These are phyloP conservation scores for Aspergillus viridinutans DNA, from an alignment of 2,329 filamentous ascomycete genomes.

Conservation along the genomic window DNA sequence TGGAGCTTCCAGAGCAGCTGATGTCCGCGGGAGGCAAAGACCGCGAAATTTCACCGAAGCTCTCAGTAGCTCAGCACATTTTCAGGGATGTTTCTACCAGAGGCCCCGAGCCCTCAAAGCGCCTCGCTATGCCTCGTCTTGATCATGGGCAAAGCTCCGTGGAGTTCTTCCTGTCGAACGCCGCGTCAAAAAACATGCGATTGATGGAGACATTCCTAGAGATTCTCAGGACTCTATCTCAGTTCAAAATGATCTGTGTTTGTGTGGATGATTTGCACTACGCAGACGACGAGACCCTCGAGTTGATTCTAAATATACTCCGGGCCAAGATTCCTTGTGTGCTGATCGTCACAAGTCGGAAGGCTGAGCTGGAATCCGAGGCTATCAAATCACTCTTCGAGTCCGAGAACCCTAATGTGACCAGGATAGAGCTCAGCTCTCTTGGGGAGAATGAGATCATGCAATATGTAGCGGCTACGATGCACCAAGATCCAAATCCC, in stretches of 20 bases:
- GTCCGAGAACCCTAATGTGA: slow-evolving; percentile 55
- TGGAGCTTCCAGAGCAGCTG: slow-evolving; percentile 66
- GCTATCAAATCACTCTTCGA: slow-evolving; percentile 39
- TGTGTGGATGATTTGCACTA: slow-evolving; percentile 87
- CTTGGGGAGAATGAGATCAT: slow-evolving; percentile 76
- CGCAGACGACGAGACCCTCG: slow-evolving; percentile 80
- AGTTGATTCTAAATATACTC: slow-evolving; percentile 77
- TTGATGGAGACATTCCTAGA: slow-evolving; percentile 87
- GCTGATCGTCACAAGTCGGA: slow-evolving; percentile 71
- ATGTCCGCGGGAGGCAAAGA: slow-evolving; percentile 38
- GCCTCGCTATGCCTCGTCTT: slow-evolving; percentile 29
- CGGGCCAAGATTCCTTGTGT: slow-evolving; percentile 74
- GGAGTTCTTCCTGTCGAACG: slow-evolving; percentile 39
- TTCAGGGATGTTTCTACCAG: slow-evolving; percentile 28
- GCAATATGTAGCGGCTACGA: slow-evolving; percentile 74
- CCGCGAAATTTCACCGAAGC: slow-evolving; percentile 28
- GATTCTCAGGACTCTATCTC: slow-evolving; percentile 73
- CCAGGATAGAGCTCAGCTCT: slow-evolving; percentile 66
- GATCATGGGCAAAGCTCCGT: slow-evolving; percentile 33
- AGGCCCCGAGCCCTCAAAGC: slow-evolving; percentile 25
- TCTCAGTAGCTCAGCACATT: slow-evolving; percentile 25
- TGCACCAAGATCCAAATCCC: slow-evolving; percentile 65
- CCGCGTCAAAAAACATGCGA: slow-evolving; percentile 54
- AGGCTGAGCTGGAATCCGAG: slow-evolving; percentile 58
- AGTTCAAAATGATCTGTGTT: slow-evolving; percentile 82